These are phyloP conservation scores for Candida takata DNA, from an alignment of 805 yeast species.

Conservation along the genomic window DNA sequence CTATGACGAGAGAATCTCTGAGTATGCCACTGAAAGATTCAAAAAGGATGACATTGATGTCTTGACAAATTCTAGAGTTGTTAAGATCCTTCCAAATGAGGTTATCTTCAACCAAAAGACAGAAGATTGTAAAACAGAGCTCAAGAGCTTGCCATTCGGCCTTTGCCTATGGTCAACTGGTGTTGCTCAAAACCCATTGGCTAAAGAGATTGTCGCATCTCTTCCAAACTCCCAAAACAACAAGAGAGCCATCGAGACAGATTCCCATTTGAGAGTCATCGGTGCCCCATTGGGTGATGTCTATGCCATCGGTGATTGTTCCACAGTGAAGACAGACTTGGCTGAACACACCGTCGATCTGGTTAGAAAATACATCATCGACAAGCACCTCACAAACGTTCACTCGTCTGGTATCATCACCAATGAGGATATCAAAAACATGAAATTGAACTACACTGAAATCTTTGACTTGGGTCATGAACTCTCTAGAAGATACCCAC, in stretches of 20 bases:
- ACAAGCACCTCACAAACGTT: constrained; percentile 31
- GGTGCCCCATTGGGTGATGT: constrained; percentile 65
- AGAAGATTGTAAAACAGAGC: constrained; percentile 28
- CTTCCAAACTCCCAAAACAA: constrained; percentile 46
- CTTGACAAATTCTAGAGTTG: constrained; percentile 57
- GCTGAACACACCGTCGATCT: constrained; percentile 49
- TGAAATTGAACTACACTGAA: constrained; percentile 41
- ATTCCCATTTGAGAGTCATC: constrained; percentile 59
- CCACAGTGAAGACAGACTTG: constrained; percentile 55
- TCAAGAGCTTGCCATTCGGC: constrained; percentile 55
- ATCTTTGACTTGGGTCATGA: constrained; percentile 40
- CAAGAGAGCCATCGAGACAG: constrained; percentile 69
- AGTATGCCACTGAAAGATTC: constrained; percentile 59
- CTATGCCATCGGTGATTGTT: constrained; percentile 68
- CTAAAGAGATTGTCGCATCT: constrained; percentile 45
- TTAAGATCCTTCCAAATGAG: constrained; percentile 46
- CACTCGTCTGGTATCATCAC: constrained; percentile 33
- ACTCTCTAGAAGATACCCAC: constrained; percentile 47
- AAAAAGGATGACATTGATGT: constrained; percentile 56
- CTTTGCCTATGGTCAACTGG: constrained; percentile 74
- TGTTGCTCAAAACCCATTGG: constrained; percentile 58
- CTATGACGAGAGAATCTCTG: constrained; percentile 56
- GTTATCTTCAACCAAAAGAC: constrained; percentile 52
- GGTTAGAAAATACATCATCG: constrained; percentile 39
- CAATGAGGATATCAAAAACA: constrained; percentile 44